Base-by-base conservation (phyloP, 106 monocot genomes). In the Phalaenopsis equestris region DNA sequence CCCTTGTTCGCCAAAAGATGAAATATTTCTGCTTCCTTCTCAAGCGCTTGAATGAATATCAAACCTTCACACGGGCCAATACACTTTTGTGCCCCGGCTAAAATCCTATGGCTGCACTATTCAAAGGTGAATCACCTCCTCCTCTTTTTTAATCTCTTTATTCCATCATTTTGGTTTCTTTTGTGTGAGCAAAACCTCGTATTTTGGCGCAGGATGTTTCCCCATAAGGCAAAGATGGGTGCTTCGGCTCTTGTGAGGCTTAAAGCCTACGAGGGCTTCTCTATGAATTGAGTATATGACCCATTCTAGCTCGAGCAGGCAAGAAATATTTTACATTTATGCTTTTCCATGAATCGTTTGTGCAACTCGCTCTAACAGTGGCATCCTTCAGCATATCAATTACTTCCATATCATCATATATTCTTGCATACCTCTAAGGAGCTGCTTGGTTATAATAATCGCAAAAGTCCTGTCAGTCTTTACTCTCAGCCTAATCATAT, bases 161-260 rank as follows among this genome's bases (percentile, higher is more conserved):
- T 49, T 46, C 47, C 42, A 14, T 64, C 8, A 49, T 5, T 46
- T 24, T 48, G 15, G 37, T 24, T 8, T 56, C 1, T 47, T 58
- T 37, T 56, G 42, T 3, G 30, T 41, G 30, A 17, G 18, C 19
- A 78, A n/a, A 58, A 56, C n/a, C 14, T 18, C 2, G 5, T 68
- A 75, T 30, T 56, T 37, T 6, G 78, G 52, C 2, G 55, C 30
- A 96, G 96, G 58, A 96, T 96, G 93, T 90, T 93, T 37, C 96
- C 96, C 2, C 96, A 96, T 85, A 96, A 96, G 86, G 93, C 96
- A 4, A 96, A 96, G 87, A 88, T 93, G 5, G 96, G 96, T n/a
- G 93, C 89, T 18, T 91, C 90, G 15, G 93, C 96, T 5, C 80
- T 96, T 21, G 93, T 83, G 1, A 91, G 91, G 84, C 88, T 96